Percentiles rank a stretch among this genome's conserved stretches.
These are phyloP conservation scores for Sporobolomyces pararoseus DNA, from an alignment of 768 basidiomycete genomes.

Conservation along the genomic window DNA sequence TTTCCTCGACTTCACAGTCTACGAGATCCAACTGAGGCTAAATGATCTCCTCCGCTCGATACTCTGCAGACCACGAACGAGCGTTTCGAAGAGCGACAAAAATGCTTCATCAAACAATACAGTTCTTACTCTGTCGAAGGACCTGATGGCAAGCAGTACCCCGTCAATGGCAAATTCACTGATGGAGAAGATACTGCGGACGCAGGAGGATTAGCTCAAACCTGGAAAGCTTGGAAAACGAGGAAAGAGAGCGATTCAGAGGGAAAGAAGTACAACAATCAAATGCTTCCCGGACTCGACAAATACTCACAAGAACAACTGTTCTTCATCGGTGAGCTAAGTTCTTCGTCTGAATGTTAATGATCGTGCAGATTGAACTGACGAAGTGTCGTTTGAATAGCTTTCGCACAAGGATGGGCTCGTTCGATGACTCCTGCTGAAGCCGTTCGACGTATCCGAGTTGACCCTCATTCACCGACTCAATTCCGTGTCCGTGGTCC, in stretches of 20 bases:
- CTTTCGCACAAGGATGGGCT: constrained; percentile 44
- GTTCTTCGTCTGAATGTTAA: too few species aligned
- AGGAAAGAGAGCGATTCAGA: constrained; percentile 27
- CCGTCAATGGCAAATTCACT: constrained; percentile 73
- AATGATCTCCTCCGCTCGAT: background rate
- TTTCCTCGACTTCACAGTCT: too few species aligned
- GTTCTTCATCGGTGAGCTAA: constrained; percentile 43
- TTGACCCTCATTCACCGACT: constrained; percentile 41
- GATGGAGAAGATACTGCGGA: constrained; percentile 91
- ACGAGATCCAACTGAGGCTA: background rate
- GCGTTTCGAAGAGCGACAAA: constrained; percentile 69
- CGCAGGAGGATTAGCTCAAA: constrained; percentile 68
- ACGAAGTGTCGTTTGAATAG: too few species aligned
- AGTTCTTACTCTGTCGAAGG: constrained; percentile 81
- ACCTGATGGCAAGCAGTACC: constrained; percentile 73
- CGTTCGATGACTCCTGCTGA: constrained; percentile 38
- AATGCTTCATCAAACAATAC: constrained; percentile 88
- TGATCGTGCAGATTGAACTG: too few species aligned
- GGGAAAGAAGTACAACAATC: constrained; percentile 40
- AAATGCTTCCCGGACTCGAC: constrained; percentile 39
- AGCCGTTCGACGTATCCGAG: constrained; percentile 25
- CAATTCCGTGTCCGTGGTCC: constrained; percentile 42
- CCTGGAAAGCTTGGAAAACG: constrained; percentile 84
- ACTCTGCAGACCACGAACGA: constrained; percentile 53
- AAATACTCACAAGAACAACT: constrained; percentile 43